phyloP scores from a whole-genome alignment of 192 early-diverging fungal genomes.

The Backusella macrospora region DNA sequence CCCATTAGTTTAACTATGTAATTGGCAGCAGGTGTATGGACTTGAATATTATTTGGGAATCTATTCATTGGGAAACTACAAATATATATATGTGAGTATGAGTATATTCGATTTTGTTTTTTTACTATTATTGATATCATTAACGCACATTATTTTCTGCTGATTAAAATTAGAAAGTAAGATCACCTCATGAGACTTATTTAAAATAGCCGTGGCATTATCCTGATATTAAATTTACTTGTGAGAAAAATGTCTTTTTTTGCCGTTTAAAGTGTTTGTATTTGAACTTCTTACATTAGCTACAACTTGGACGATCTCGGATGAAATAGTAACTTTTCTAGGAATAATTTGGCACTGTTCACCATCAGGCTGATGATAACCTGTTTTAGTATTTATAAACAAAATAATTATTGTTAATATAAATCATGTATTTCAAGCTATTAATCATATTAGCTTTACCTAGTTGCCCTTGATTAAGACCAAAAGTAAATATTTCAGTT shows the following conservation, averaged over 20 bases:
- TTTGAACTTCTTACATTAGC: constrained; percentile 46
- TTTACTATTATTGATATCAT: neutral
- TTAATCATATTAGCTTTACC: constrained; percentile 37
- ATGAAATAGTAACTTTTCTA: constrained; percentile 61
- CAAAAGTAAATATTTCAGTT: constrained; percentile 65
- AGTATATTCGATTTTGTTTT: neutral
- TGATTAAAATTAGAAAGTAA: constrained; percentile 58
- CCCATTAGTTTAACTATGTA: constrained; percentile 28
- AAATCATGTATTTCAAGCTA: neutral
- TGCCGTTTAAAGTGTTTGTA: neutral
- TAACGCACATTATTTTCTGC: constrained; percentile 45
- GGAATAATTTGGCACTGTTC: constrained; percentile 57
- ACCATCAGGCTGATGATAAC: constrained; percentile 26
- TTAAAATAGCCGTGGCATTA: constrained; percentile 65
- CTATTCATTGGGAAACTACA: constrained; percentile 30
- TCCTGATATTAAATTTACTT: constrained; percentile 38
- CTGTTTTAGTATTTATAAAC: constrained; percentile 1
- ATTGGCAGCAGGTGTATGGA: constrained; percentile 18
- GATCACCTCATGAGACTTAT: constrained; percentile 56
- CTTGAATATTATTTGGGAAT: constrained; percentile 42
- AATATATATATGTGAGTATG: neutral
- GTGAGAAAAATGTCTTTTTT: neutral
- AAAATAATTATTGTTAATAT: neutral
- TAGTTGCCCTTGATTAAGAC: constrained; percentile 74
- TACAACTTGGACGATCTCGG: constrained; percentile 53